Evolutionary conservation across 331 rosid species (phyloP).

Genomic region (Rosa hybrid): DNA sequence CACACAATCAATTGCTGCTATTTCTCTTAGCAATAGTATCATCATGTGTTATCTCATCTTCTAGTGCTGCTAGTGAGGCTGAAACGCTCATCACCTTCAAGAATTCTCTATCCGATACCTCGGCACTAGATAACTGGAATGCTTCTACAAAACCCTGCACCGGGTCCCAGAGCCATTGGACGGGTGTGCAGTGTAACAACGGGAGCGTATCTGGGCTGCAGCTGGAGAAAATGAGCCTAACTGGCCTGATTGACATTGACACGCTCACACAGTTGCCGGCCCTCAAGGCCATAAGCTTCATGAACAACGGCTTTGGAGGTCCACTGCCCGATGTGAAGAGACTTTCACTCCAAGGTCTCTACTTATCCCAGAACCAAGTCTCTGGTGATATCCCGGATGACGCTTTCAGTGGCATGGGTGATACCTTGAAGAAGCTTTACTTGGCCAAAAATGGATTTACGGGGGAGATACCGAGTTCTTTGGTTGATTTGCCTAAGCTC

Average conservation of each 20-base stretch:
- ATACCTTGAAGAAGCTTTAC: constrained; percentile 40
- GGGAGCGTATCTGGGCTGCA: constrained; percentile 22
- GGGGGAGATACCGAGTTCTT: constrained; percentile 65
- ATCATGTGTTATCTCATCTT: background rate
- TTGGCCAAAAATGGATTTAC: constrained; percentile 54
- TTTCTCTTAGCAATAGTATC: background rate
- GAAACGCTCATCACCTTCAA: constrained; percentile 50
- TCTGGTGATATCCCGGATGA: constrained; percentile 51
- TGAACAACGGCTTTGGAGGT: constrained; percentile 51
- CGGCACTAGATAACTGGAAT: constrained; percentile 42
- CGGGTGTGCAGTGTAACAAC: constrained; percentile 46
- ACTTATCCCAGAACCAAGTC: constrained; percentile 55
- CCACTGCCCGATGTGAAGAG: constrained; percentile 54
- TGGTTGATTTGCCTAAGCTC: constrained; percentile 50
- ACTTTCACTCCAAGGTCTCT: constrained; percentile 44
- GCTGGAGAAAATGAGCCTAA: constrained; percentile 55
- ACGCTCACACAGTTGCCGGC: constrained; percentile 36
- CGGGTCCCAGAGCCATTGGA: constrained; percentile 34
- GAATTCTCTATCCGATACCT: constrained; percentile 37
- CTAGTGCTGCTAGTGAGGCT: constrained; percentile 17
- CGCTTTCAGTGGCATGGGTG: constrained; percentile 60
- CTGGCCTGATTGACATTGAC: constrained; percentile 56
- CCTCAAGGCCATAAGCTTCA: constrained; percentile 53
- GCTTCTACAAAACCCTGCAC: constrained; percentile 26
- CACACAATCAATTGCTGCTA: constrained; percentile 4